Conservation (phyloP, 768 basidiomycete species). For the Cantharellus cinnabarinus region DNA sequence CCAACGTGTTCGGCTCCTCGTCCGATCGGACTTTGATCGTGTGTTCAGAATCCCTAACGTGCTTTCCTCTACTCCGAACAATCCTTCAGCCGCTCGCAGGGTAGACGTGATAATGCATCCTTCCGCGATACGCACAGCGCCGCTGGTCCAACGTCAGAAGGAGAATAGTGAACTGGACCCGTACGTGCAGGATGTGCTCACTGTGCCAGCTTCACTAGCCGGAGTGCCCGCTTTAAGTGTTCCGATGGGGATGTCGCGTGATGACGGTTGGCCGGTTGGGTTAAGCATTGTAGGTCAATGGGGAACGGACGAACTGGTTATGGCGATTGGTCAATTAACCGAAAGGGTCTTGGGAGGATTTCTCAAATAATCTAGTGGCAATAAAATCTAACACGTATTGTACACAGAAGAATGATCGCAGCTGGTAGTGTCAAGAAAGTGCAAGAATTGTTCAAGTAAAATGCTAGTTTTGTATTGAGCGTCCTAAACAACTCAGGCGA, state of each 20-base stretch:
- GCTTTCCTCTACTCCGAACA: constrained; percentile 12
- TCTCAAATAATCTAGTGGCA: not conserved
- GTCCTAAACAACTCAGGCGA: not conserved
- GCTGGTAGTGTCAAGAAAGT: not conserved
- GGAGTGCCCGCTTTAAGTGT: constrained; percentile 70
- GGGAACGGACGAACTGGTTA: constrained; percentile 29
- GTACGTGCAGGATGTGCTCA: constrained; percentile 83
- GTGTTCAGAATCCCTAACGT: constrained; percentile 44
- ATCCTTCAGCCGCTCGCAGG: not conserved
- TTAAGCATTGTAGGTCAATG: constrained; percentile 72
- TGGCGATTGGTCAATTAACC: constrained; percentile 9
- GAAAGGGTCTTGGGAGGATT: not conserved
- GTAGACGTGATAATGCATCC: constrained; percentile 79
- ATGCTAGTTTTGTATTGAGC: no score
- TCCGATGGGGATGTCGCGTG: constrained; percentile 23
- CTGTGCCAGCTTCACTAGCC: constrained; percentile 78
- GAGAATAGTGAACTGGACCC: constrained; percentile 21
- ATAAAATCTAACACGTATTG: not conserved
- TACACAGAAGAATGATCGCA: not conserved
- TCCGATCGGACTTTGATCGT: constrained; percentile 52
- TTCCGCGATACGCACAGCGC: constrained; percentile 73
- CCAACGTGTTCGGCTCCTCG: constrained; percentile 48
- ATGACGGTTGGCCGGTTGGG: constrained; percentile 53
- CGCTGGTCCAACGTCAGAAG: constrained; percentile 20
- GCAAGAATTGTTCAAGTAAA: not conserved